Conservation (phyloP, 1,284 basidiomycete species). For the Ceratobasidium sp. region DNA sequence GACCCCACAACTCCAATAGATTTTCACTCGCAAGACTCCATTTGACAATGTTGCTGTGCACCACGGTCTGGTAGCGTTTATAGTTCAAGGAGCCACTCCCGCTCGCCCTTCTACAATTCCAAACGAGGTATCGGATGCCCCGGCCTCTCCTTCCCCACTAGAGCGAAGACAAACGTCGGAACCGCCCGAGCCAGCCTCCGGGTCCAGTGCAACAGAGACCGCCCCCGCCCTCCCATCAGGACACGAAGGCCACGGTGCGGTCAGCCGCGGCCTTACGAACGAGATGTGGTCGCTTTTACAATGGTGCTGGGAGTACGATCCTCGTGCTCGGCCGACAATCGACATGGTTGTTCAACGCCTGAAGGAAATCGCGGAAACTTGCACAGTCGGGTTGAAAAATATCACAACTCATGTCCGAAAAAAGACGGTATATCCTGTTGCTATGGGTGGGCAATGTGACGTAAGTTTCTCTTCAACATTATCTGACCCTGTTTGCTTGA, state of each 20-base stretch:
- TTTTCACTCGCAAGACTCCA: slow-evolving; percentile 39
- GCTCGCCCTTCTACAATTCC: slow-evolving; percentile 1
- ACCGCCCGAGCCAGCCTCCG: not conserved
- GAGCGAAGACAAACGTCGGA: slow-evolving; percentile 12
- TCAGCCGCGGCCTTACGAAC: slow-evolving; percentile 18
- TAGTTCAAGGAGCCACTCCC: slow-evolving; percentile 26
- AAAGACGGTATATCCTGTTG: slow-evolving; percentile 24
- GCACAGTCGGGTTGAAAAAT: slow-evolving; percentile 20
- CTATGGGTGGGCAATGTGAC: slow-evolving; percentile 37
- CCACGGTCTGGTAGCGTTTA: slow-evolving; percentile 24
- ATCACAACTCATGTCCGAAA: slow-evolving; percentile 25
- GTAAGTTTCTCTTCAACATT: not conserved
- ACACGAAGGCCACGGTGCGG: slow-evolving; percentile 20
- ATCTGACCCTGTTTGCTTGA: not conserved
- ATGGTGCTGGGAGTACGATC: slow-evolving; percentile 38
- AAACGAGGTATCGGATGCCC: not conserved
- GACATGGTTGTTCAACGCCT: slow-evolving; percentile 6
- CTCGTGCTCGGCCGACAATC: slow-evolving; percentile 27
- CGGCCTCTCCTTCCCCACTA: not conserved
- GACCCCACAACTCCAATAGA: not conserved
- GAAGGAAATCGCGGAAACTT: slow-evolving; percentile 18
- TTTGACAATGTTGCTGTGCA: slow-evolving; percentile 31
- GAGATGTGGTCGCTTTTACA: slow-evolving; percentile 38
- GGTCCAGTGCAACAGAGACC: slow-evolving; percentile 3
- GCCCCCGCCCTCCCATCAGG: slow-evolving; percentile 18